Base-by-base conservation (phyloP, 257 asterid species). In the Cordia subcordata region DNA sequence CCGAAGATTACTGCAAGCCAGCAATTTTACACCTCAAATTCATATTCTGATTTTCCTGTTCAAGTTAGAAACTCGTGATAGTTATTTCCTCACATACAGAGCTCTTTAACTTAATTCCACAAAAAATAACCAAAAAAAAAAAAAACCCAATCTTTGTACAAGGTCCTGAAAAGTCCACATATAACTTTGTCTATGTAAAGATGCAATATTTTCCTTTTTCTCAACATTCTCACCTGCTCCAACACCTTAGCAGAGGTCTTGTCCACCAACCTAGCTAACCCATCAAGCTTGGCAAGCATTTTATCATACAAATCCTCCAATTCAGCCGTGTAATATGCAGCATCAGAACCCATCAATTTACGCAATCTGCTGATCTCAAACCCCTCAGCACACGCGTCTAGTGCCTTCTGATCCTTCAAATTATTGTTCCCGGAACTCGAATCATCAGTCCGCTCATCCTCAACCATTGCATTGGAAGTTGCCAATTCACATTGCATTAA, bases 1-100 rank as follows among this genome's bases (percentile, higher is more conserved):
- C 5, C 53, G 0, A 42, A 63, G 58, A 61, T 78, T 61, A 88
- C 74, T 92, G 89, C 84, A 88, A 70, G 60, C 96, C 96, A 63
- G 96, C 99, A 79, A 84, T 88, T 75, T 75, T 81, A 70, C 62
- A 62, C 84, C 96, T 84, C 80, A 88, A 63, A 75, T 42, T 81
- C 96, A 76, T 81, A 65, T 82, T 84, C 44, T 66, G 76, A 45
- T 69, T 81, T 77, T 92, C 99, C 99, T 92, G 94, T 62, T 57
- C 59, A 56, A 53, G 63, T 62, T 9, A 58, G 14, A 57, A 47
- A 44, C 45, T 72, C 62, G 57, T 23, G 50, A 60, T 5, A 37
- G 56, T 23, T 52, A 15, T 11, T 23, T 10, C 58, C 60, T 15
- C 11, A 49, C 11, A 11, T n/a, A n/a, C n/a, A n/a, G n/a, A n/a